These are phyloP conservation scores for Globisporangium recalcitrans DNA, from an alignment of 352 stramenopile species.

Conservation along the genomic window DNA sequence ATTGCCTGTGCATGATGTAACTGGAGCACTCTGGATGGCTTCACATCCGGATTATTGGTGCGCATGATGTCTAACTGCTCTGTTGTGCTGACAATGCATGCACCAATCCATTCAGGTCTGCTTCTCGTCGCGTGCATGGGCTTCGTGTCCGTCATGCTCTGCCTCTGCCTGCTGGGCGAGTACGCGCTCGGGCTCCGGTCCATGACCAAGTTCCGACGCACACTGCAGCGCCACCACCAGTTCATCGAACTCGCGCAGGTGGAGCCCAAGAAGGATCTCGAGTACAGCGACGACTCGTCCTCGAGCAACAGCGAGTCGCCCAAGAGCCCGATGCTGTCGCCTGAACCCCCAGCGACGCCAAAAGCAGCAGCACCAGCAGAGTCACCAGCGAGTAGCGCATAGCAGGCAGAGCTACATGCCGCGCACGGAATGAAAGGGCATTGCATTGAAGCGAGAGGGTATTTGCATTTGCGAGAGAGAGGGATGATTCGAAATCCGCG, in stretches of 20 bases:
- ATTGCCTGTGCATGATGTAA: background rate
- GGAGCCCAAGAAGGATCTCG: conserved; percentile 17
- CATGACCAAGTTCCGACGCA: conserved; percentile 32
- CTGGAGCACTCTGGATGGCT: background rate
- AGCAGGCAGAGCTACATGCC: background rate
- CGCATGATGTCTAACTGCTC: background rate
- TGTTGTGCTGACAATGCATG: background rate
- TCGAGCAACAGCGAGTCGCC: background rate
- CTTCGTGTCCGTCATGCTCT: conserved; percentile 36
- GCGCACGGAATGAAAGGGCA: too few relatives aligned
- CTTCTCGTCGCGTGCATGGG: conserved; percentile 35
- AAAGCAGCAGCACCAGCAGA: background rate
- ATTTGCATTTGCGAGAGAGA: background rate
- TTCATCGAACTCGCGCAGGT: conserved; percentile 42
- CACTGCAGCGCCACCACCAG: conserved; percentile 18
- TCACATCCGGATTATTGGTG: too few relatives aligned
- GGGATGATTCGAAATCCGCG: background rate
- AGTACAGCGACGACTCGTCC: background rate
- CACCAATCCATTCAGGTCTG: conserved; percentile 19
- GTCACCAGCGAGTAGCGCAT: background rate
- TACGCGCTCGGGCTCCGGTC: conserved; percentile 38
- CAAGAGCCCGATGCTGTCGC: background rate
- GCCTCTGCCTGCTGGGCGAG: conserved; percentile 40
- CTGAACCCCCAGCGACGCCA: background rate
- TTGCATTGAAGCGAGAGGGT: background rate